phyloP scores from a whole-genome alignment of 1,284 basidiomycete species.

The Meira nashicola region DNA sequence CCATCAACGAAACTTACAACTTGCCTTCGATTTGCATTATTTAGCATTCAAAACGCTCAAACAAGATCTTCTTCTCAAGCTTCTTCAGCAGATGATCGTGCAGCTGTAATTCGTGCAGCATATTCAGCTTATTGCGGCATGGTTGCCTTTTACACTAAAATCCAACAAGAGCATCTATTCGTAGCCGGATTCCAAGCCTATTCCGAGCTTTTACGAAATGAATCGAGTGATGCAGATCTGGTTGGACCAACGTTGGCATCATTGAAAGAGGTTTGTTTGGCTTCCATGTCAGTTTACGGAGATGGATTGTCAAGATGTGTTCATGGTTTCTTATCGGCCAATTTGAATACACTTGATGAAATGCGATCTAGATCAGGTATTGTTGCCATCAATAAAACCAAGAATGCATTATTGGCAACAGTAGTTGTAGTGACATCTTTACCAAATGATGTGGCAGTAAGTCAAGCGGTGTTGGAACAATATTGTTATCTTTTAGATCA shows the following conservation, averaged over 20 bases:
- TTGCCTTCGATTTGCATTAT: conserved; percentile 74
- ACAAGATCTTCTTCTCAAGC: conserved; percentile 7
- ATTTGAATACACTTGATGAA: conserved; percentile 79
- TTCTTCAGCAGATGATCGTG: conserved; percentile 41
- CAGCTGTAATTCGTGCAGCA: conserved; percentile 64
- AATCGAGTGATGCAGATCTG: conserved; percentile 34
- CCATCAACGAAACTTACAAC: conserved; percentile 60
- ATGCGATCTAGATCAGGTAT: conserved; percentile 65
- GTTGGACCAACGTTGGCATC: conserved; percentile 32
- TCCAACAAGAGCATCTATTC: conserved; percentile 67
- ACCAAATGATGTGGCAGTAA: conserved; percentile 66
- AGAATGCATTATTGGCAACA: conserved; percentile 80
- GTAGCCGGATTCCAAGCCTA: conserved; percentile 77
- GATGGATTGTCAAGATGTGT: conserved; percentile 58
- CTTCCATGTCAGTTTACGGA: conserved; percentile 30
- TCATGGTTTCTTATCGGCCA: conserved; percentile 79
- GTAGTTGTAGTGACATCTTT: conserved; percentile 80
- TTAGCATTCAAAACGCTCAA: conserved; percentile 69
- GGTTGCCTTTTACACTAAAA: conserved; percentile 56
- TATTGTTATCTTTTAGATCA: conserved; percentile 64
- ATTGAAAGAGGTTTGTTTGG: conserved; percentile 41
- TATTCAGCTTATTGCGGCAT: too few species aligned
- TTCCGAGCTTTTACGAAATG: conserved; percentile 59
- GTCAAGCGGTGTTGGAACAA: conserved; percentile 74
- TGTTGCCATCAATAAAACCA: conserved; percentile 75